Percentiles rank a stretch among this genome's conserved stretches.
These are phyloP conservation scores for Conidiobolus incongruus DNA, from an alignment of 371 early-diverging fungal genomes.

Conservation along the genomic window DNA sequence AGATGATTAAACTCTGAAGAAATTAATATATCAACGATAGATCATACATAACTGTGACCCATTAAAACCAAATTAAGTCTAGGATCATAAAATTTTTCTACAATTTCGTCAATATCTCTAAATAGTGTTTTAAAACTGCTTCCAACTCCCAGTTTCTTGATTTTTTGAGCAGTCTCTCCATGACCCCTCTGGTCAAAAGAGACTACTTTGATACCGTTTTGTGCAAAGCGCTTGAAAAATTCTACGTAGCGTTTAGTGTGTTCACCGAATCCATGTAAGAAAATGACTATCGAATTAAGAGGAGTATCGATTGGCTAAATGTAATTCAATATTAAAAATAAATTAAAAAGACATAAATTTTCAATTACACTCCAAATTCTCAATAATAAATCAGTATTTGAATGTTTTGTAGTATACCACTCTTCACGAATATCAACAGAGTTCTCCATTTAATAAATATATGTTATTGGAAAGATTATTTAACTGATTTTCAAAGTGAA, in stretches of 20 bases:
- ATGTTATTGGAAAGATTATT: no score
- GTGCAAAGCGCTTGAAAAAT: constrained; percentile 21
- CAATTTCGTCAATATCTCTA: constrained; percentile 23
- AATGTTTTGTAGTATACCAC: no score
- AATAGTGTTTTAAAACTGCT: constrained; percentile 19
- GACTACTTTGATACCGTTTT: constrained; percentile 24
- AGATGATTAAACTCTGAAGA: neutral
- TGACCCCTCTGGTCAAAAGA: constrained; percentile 38
- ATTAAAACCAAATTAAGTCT: constrained; percentile 26
- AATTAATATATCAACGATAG: no score
- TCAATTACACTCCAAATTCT: no score
- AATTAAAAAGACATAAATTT: no score
- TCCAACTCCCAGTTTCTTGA: constrained; percentile 19
- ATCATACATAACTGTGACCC: constrained; percentile 20
- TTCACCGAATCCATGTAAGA: constrained; percentile 33
- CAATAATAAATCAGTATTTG: no score
- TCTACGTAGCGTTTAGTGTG: constrained; percentile 29
- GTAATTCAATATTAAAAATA: no score
- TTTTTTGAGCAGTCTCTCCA: constrained; percentile 27
- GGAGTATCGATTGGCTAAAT: no score
- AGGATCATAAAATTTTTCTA: constrained; percentile 13
- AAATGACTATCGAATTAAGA: neutral
- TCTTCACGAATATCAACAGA: no score
- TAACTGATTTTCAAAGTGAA: no score
- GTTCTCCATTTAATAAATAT: no score